Evolutionary conservation across 192 early-diverging fungal genomes (phyloP), one percentile per base, ranked within the genome.

Genomic region (Coemansia sp.): DNA sequence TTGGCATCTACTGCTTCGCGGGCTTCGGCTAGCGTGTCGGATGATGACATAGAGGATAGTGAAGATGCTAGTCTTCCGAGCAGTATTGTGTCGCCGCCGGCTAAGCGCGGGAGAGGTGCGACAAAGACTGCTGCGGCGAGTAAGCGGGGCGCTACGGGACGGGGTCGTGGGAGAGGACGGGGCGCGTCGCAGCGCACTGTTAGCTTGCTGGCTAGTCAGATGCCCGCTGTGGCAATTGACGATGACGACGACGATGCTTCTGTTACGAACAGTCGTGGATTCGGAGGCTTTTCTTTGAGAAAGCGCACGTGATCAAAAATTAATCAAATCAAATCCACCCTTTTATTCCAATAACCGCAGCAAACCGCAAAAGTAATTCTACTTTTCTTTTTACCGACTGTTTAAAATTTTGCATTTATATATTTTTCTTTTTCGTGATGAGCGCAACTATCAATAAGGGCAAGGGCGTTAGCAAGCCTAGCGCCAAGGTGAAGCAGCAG

Each of bases 201-300:
- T 58, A 58, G 29, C 4, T 32, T 2, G 55, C 55, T 31, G 12
- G 27, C 55, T n/a, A 58, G 55, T 17, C 55, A 58, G 55, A 32
- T 64, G 42, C 62, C 62, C 1, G 42, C 62, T 9, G 24, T 64
- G 4, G 4, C 38, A 17, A 41, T 64, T 32, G 42, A 64, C 42
- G 62, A 64, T 31, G 62, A 64, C 2, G 42, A 64, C 13, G 42
- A 45, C 13, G 29, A 58, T 6, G 68, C 65, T 3, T 51, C 6
- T 4, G 41, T 13, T 13, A 61, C 17, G 0, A 32, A 27, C 1
- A 45, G 40, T 7, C 38, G 63, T 20, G 64, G 66, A 1, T 80
- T 80, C 62, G 66, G 72, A 4, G 65, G 71, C 1, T 80, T 80
- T 46, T 66, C 72, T 8, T 44, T 80, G 20, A 42, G 69, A 11